Percentiles rank a stretch among this genome's conserved stretches.
phyloP scores from a whole-genome alignment of 1,284 basidiomycete species.

The Apiotrichum brassicae region DNA sequence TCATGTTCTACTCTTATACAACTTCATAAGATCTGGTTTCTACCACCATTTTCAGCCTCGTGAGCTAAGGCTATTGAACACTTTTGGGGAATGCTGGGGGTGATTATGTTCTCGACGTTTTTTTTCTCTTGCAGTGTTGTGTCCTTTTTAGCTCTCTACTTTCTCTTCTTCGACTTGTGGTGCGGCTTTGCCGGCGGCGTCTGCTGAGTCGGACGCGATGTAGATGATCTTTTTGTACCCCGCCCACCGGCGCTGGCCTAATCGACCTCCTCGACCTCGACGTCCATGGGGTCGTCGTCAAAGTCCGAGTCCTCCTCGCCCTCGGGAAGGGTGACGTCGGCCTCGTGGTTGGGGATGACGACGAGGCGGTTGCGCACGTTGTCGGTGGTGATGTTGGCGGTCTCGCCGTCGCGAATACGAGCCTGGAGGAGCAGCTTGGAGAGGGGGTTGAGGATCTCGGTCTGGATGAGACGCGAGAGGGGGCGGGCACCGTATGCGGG shows the following conservation, averaged over 20 bases:
- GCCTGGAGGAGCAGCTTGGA: slow-evolving; percentile 81
- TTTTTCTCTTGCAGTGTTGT: too few relatives aligned
- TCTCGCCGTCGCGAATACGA: slow-evolving; percentile 74
- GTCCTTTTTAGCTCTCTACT: neutral
- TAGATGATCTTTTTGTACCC: slow-evolving; percentile 18
- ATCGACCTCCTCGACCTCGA: slow-evolving; percentile 47
- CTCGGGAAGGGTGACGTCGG: slow-evolving; percentile 37
- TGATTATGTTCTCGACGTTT: too few relatives aligned
- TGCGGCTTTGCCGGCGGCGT: neutral
- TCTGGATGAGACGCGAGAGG: slow-evolving; percentile 84
- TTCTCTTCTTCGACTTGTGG: neutral
- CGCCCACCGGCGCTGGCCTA: slow-evolving; percentile 25
- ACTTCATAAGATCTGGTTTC: too few relatives aligned
- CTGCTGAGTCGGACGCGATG: neutral
- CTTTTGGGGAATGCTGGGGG: too few relatives aligned
- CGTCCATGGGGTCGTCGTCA: slow-evolving; percentile 39
- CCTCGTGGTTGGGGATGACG: slow-evolving; percentile 74
- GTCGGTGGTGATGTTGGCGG: slow-evolving; percentile 71
- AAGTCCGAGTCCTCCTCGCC: slow-evolving; percentile 27
- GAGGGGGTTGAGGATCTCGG: slow-evolving; percentile 86
- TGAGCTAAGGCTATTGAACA: too few relatives aligned
- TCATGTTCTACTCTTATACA: too few relatives aligned
- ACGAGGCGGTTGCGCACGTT: slow-evolving; percentile 71
- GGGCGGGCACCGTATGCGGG: slow-evolving; percentile 83
- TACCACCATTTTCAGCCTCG: too few relatives aligned